Base-by-base conservation (phyloP, 2,329 filamentous ascomycete species). In the Davidsoniella virescens region DNA sequence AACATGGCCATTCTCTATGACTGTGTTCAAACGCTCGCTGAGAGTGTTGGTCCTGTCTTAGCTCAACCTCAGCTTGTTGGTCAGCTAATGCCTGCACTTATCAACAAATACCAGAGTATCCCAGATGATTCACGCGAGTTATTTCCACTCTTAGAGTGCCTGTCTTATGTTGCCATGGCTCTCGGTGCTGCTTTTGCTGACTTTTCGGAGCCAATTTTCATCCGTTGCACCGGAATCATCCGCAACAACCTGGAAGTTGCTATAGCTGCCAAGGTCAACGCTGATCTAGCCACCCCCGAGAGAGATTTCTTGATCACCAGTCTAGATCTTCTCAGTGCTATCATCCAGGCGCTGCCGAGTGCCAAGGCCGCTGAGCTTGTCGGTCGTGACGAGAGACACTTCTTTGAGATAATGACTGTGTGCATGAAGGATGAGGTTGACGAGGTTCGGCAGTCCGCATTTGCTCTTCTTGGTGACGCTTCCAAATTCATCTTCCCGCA, bases 1-100 rank as follows among this genome's bases (percentile, higher is more conserved):
- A 98, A 98, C 68, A 95, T 96, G 79, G 95, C 93, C 68, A 93
- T 96, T 50, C 76, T 98, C 33, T 98, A 98, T 68, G 92, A 98
- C 67, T 96, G 92, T 64, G 86, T 98, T 33, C 92, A 98, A 67
- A 98, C 92, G 0, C 71, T 98, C 52, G 92, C 92, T 3, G 92
- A 98, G 64, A 83, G 87, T 60, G 83, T 96, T 50, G 87, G 87
- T 9, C 79, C 82, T 5, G 78, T 83, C 33, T 71, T 98, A 56
- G 83, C 87, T n/a, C 73, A 78, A 54, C 83, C 83, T 5, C 77
- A 88, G 48, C 75, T 94, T n/a, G 80, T 88, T 39, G 76, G 83
- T 55, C 74, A 87, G 57, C 73, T 98, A 53, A 96, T 98, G 90
- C 88, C 92, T 20, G 86, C 87, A 10, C 73, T 98, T 43, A 88